Conservation (phyloP, 202 grass and related monocot species). For the Carex arenaria region DNA sequence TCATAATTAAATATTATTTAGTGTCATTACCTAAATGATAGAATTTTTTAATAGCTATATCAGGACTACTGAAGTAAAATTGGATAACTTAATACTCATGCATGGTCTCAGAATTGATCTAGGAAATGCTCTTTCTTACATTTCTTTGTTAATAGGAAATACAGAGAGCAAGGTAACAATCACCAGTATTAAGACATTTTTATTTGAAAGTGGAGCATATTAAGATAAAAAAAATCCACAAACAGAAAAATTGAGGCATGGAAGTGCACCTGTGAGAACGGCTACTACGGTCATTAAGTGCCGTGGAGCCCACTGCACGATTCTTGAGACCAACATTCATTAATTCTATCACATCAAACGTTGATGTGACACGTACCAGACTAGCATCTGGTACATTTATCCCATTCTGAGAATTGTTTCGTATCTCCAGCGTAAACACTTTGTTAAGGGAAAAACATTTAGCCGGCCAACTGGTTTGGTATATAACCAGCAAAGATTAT, state of each 20-base stretch:
- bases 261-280: conserved; percentile 81
- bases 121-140: neutral
- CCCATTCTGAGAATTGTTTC: conserved; percentile 93
- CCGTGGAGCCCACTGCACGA: conserved; percentile 83
- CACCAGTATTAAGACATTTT: neutral
- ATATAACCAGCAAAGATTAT: neutral
- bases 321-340: conserved; percentile 96
- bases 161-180: neutral
- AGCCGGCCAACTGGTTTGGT: neutral
- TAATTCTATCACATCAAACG: conserved; percentile 83
- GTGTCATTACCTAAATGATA: neutral
- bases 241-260: conserved; percentile 7
- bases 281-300: conserved; percentile 92
- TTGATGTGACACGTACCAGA: conserved; percentile 67
- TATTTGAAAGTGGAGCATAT: neutral
- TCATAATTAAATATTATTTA: neutral
- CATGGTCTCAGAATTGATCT: neutral
- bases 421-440: conserved; percentile 77
- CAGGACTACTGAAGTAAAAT: neutral
- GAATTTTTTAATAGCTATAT: neutral
- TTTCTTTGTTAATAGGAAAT: neutral
- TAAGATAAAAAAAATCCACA: neutral
- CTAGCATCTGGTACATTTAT: conserved; percentile 92
- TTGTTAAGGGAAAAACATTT: conserved; percentile 55
- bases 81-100: neutral